phyloP scores from a whole-genome alignment of 768 basidiomycete genomes.

The Lyophyllum decastes region DNA sequence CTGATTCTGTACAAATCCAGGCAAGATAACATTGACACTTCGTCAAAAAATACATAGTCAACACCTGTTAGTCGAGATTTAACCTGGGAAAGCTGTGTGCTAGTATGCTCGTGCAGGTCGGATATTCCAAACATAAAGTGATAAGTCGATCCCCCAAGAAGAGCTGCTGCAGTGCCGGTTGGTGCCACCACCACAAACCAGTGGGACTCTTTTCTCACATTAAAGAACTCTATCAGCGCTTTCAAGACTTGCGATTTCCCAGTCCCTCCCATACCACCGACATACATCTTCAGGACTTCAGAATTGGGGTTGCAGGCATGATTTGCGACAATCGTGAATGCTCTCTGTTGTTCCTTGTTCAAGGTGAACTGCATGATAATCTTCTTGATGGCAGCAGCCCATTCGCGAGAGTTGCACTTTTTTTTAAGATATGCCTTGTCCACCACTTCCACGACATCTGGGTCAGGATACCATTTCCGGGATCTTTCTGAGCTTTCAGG shows the following conservation, averaged over 20 bases:
- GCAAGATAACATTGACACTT: slow-evolving; percentile 39
- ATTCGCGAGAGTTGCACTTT: not conserved
- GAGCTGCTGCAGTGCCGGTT: slow-evolving; percentile 32
- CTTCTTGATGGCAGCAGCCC: not conserved
- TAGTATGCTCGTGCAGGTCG: not conserved
- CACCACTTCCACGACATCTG: not conserved
- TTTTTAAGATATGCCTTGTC: not conserved
- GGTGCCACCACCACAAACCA: slow-evolving; percentile 17
- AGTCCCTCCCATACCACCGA: slow-evolving; percentile 33
- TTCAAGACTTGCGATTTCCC: slow-evolving; percentile 31
- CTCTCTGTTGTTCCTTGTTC: slow-evolving; percentile 11
- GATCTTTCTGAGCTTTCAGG: not conserved
- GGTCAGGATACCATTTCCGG: not conserved
- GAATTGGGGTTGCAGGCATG: slow-evolving; percentile 9
- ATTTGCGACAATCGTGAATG: slow-evolving; percentile 19
- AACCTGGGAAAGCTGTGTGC: slow-evolving; percentile 12
- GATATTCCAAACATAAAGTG: slow-evolving; percentile 32
- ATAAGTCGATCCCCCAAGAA: slow-evolving; percentile 36
- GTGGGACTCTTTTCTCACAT: not conserved
- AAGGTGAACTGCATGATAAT: not conserved
- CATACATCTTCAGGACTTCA: slow-evolving; percentile 27
- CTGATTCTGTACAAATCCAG: not conserved
- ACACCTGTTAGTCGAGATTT: slow-evolving; percentile 26
- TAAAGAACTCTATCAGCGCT: slow-evolving; percentile 7
- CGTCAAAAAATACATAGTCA: slow-evolving; percentile 42